Evolutionary conservation across 495 filamentous ascomycete species (phyloP).

Genomic region (Pyrenula massariospora): DNA sequence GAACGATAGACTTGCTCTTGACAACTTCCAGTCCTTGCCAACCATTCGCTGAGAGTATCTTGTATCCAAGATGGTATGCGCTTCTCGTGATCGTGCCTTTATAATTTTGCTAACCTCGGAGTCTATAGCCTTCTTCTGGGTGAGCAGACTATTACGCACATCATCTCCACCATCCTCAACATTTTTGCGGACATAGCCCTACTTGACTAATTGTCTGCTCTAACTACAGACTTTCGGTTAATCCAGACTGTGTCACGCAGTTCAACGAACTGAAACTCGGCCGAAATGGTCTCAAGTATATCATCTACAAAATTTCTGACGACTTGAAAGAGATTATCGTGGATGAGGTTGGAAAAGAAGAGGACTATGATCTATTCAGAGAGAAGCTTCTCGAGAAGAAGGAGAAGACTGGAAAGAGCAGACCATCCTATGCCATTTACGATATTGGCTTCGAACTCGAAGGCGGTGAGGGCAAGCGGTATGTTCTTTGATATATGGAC

Average conservation of each 20-base stretch:
- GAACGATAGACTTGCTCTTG: background rate
- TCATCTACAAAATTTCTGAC: constrained; percentile 95
- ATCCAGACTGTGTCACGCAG: constrained; percentile 63
- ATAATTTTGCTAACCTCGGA: background rate
- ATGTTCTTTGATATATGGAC: constrained; percentile 10
- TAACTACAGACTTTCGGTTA: constrained; percentile 57
- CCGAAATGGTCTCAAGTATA: constrained; percentile 73
- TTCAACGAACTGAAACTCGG: constrained; percentile 89
- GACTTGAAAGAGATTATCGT: constrained; percentile 84
- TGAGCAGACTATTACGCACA: background rate
- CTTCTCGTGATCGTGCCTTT: background rate
- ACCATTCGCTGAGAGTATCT: background rate
- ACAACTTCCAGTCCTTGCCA: background rate
- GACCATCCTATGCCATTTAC: constrained; percentile 85
- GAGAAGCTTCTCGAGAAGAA: constrained; percentile 61
- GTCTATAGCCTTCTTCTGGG: background rate
- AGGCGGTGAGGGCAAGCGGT: constrained; percentile 74
- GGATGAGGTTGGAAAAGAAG: constrained; percentile 53
- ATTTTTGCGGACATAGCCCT: background rate
- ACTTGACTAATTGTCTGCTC: background rate
- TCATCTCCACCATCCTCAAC: background rate
- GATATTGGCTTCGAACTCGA: constrained; percentile 78
- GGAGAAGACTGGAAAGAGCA: constrained; percentile 50
- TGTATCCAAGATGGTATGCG: background rate
- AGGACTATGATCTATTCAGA: constrained; percentile 68